Evolutionary conservation across 768 basidiomycete genomes (phyloP), one percentile per base, ranked within the genome.

Genomic region (Leucocoprinus sp.): DNA sequence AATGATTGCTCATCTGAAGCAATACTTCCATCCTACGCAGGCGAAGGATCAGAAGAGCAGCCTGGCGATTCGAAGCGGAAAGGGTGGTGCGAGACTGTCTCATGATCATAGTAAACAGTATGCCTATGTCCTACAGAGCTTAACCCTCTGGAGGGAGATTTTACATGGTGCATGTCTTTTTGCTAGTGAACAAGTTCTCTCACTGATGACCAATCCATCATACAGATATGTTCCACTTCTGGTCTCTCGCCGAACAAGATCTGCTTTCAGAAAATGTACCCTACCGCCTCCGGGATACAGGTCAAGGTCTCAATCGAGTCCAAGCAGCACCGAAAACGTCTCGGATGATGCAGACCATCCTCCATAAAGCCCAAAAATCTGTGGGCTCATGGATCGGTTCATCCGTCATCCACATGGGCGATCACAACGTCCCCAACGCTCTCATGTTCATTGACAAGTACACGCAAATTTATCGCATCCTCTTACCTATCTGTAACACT

Each of bases 361-460:
- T 92, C 23, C 78, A 90, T 55, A 84, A 84, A 55, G 85, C 89
- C 0, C 89, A 92, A 55, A 71, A 74, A 50, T 82, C 80, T 51
- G 81, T 91, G 11, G 89, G 88, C 0, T 73, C 72, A 28, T 91
- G 89, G 89, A 76, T 90, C 45, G 89, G 89, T 33, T 89, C 81
- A 8, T 85, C 83, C 43, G 87, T 87, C 52, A 87, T 89, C 51
- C 88, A 91, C 62, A 87, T 89, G 87, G 87, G 87, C 40, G 89
- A 91, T 56, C 89, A 81, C 60, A 80, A 86, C 55, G 84, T 88
- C 17, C 84, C 84, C 4, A 88, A 86, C 54, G 85, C 89, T 2
- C 70, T 91, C 39, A 78, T 91, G 65, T 91, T 92, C 72, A 89
- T 91, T 54, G 86, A 92, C 73, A 92, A 92, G 59, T 92, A 92